phyloP scores from a whole-genome alignment of 2,329 filamentous ascomycete genomes.

The Nemania bipapillata region DNA sequence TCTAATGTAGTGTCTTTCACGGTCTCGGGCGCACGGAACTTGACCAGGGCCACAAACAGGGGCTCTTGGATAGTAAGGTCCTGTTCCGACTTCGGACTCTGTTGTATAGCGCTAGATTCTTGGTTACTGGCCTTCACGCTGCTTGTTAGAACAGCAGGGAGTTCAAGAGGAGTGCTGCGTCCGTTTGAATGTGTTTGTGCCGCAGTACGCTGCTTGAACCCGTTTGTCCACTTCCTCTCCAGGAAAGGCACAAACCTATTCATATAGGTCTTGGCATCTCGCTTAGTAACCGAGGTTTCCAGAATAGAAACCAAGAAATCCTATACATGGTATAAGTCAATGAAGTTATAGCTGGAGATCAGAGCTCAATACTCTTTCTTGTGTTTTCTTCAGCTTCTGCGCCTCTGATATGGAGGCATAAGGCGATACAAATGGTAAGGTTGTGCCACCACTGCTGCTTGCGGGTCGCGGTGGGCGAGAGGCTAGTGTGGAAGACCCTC shows the following conservation, averaged over 20 bases:
- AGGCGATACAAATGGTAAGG: constrained; percentile 47
- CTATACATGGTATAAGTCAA: constrained; percentile 56
- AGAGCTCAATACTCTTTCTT: constrained; percentile 58
- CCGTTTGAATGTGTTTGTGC: constrained; percentile 44
- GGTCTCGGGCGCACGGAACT: constrained; percentile 77
- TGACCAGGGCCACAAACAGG: constrained; percentile 83
- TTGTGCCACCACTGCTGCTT: constrained; percentile 46
- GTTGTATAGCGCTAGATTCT: constrained; percentile 14
- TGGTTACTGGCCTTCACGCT: constrained; percentile 11
- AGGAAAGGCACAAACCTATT: constrained; percentile 74
- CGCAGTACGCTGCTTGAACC: constrained; percentile 48
- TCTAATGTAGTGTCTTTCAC: constrained; percentile 75
- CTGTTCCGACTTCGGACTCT: constrained; percentile 54
- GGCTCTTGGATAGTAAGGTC: constrained; percentile 55
- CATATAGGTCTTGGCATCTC: constrained; percentile 91
- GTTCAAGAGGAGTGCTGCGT: constrained; percentile 15
- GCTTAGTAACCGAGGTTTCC: constrained; percentile 87
- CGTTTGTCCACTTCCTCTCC: constrained; percentile 51
- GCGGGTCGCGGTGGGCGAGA: constrained; percentile 44
- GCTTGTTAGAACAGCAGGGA: constrained; percentile 19
- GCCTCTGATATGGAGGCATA: constrained; percentile 57
- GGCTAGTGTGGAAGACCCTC: constrained; percentile 35
- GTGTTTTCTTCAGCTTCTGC: constrained; percentile 60
- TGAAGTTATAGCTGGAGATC: constrained; percentile 11
- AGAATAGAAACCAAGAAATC: constrained; percentile 89